Percentiles rank a stretch among this genome's conserved stretches.
phyloP scores from a whole-genome alignment of 352 stramenopile genomes.

The Phytophthora aleatoria region DNA sequence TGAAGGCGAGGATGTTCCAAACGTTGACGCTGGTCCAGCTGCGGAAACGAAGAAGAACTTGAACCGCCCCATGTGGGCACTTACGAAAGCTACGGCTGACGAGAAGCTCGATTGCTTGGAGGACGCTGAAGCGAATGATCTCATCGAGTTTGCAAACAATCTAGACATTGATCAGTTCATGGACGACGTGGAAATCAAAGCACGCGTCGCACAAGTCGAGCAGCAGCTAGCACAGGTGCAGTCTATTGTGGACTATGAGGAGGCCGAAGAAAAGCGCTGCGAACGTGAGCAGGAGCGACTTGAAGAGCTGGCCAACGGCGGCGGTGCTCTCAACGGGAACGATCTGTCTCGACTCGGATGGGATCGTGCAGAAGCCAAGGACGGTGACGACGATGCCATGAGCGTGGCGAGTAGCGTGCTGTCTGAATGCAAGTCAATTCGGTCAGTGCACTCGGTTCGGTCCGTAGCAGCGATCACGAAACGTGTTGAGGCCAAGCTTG shows the following conservation, averaged over 20 bases:
- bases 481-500: conserved; percentile 75
- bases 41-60: conserved; percentile 39
- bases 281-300: conserved; percentile 81
- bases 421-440: conserved; percentile 88
- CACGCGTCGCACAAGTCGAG: conserved; percentile 84
- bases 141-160: conserved; percentile 94
- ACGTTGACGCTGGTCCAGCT: conserved; percentile 18
- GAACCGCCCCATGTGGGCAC: conserved; percentile 89
- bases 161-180: conserved; percentile 96
- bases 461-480: conserved; percentile 78
- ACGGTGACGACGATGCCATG: conserved; percentile 63
- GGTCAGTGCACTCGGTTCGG: conserved; percentile 81
- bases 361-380: conserved; percentile 35
- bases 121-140: conserved; percentile 87
- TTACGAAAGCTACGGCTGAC: conserved; percentile 87
- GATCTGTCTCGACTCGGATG: conserved; percentile 55
- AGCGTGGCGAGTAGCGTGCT: conserved; percentile 80
- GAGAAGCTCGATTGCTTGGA: conserved; percentile 77
- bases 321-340: conserved; percentile 49
- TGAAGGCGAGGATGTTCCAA: conserved; percentile 17
- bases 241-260: conserved; percentile 76
- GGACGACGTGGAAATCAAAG: conserved; percentile 90
- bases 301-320: conserved; percentile 53
- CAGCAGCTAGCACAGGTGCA: conserved; percentile 91
- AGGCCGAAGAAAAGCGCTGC: conserved; percentile 80